These are phyloP conservation scores for Fusarium sp. DNA, from an alignment of 2,329 filamentous ascomycete genomes.

Conservation along the genomic window DNA sequence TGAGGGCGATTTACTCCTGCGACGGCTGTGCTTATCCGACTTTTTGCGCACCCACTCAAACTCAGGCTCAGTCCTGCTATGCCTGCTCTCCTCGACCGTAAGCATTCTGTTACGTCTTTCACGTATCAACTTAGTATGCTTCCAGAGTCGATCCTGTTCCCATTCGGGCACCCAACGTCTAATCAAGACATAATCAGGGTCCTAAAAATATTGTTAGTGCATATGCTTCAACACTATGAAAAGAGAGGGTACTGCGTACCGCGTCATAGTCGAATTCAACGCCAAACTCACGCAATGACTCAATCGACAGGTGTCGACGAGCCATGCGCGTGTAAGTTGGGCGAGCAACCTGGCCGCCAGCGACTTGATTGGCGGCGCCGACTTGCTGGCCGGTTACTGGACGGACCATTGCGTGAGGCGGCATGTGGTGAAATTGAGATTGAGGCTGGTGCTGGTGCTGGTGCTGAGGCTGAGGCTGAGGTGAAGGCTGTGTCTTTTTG, in stretches of 20 bases:
- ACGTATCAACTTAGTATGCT: slow-evolving; percentile 74
- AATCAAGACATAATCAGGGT: slow-evolving; percentile 77
- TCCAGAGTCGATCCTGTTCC: slow-evolving; percentile 77
- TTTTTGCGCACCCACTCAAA: slow-evolving; percentile 70
- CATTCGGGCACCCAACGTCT: slow-evolving; percentile 78
- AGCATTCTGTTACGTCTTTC: slow-evolving; percentile 62
- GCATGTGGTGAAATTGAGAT: slow-evolving; percentile 18
- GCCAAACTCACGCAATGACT: slow-evolving; percentile 66
- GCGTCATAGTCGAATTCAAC: slow-evolving; percentile 68
- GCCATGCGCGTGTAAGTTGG: slow-evolving; percentile 74
- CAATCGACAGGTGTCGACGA: slow-evolving; percentile 69
- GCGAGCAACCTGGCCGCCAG: slow-evolving; percentile 43
- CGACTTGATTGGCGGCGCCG: slow-evolving; percentile 14
- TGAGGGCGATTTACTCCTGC: slow-evolving; percentile 67
- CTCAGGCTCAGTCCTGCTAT: slow-evolving; percentile 58
- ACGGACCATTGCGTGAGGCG: slow-evolving; percentile 14
- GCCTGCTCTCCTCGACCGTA: slow-evolving; percentile 60
- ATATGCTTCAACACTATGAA: not conserved
- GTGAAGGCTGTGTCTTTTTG: slow-evolving; percentile 45
- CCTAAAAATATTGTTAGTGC: slow-evolving; percentile 57
- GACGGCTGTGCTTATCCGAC: slow-evolving; percentile 57
- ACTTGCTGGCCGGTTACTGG: slow-evolving; percentile 12
- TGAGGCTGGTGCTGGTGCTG: no score
- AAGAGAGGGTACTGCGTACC: slow-evolving; percentile 53
- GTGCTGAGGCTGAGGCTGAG: slow-evolving; percentile 22